Conservation (phyloP, 257 asterid genomes). For the Gentiana dahurica region DNA sequence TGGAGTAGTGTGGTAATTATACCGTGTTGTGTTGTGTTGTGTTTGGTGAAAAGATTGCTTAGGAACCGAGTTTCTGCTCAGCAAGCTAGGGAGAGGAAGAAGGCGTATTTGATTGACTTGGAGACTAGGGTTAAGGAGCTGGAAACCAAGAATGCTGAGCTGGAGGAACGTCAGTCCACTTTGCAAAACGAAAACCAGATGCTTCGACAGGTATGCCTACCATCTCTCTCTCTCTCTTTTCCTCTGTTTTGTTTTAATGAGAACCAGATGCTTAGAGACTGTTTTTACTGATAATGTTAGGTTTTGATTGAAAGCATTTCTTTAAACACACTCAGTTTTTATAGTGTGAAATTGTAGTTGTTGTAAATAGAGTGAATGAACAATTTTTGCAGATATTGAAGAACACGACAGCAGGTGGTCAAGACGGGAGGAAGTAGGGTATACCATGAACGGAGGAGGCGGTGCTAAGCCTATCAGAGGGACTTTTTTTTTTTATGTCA, state of each 20-base stretch:
- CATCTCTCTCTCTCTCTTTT: background rate
- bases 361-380: too few species aligned
- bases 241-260: background rate
- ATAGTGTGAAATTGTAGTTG: too few species aligned
- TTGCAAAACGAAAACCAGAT: conserved; percentile 95
- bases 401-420: conserved; percentile 40
- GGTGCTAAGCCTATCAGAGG: too few species aligned
- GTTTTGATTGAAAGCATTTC: too few species aligned
- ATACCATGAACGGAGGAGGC: too few species aligned
- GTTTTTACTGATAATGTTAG: too few species aligned
- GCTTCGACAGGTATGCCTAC: conserved; percentile 75
- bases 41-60: conserved; percentile 49
- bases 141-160: conserved; percentile 93
- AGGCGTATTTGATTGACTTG: conserved; percentile 81
- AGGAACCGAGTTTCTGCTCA: conserved; percentile 99
- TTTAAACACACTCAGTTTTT: too few species aligned
- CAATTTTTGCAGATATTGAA: conserved; percentile 35
- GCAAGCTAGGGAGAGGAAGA: conserved; percentile 99
- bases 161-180: conserved; percentile 85
- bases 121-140: conserved; percentile 81
- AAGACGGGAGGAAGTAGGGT: conserved; percentile 34
- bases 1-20: background rate
- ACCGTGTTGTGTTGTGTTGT: conserved; percentile 12
- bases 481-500: too few species aligned
- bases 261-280: background rate